phyloP scores from a whole-genome alignment of 108 stramenopile species.

The Fistulifera pelliculosa region DNA sequence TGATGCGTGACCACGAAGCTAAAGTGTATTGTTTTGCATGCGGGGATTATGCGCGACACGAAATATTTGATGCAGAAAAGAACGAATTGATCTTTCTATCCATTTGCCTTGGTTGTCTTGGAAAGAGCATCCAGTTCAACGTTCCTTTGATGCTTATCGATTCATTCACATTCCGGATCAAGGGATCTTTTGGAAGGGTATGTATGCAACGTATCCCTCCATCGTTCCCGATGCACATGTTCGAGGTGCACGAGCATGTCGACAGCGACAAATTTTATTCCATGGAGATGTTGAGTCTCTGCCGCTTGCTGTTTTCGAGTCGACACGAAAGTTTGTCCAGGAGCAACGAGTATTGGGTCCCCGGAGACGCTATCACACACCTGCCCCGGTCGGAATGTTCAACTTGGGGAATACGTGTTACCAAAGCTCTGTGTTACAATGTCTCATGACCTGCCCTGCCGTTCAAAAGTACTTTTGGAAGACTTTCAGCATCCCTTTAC shows the following conservation, averaged over 20 bases:
- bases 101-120: constrained; percentile 46
- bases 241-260: constrained; percentile 29
- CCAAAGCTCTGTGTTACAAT: constrained; percentile 76
- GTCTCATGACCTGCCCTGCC: constrained; percentile 56
- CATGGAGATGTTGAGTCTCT: constrained; percentile 6
- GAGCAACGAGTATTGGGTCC: neutral
- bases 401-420: constrained; percentile 78
- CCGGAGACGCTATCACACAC: constrained; percentile 17
- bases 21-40: constrained; percentile 65
- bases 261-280: constrained; percentile 28
- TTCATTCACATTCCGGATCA: constrained; percentile 52
- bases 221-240: constrained; percentile 48
- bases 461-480: constrained; percentile 61
- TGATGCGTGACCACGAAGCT: constrained; percentile 50
- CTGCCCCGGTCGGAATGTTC: constrained; percentile 16
- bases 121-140: constrained; percentile 41
- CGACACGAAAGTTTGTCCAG: neutral
- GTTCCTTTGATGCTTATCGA: constrained; percentile 63
- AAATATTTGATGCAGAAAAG: constrained; percentile 65
- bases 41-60: constrained; percentile 62
- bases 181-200: constrained; percentile 66
- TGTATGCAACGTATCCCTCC: constrained; percentile 59
- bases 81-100: constrained; percentile 42
- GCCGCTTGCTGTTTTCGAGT: neutral
- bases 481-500: constrained; percentile 35